Evolutionary conservation across 176 grass and related monocot genomes (phyloP).

Genomic region (Paspalum notatum): DNA sequence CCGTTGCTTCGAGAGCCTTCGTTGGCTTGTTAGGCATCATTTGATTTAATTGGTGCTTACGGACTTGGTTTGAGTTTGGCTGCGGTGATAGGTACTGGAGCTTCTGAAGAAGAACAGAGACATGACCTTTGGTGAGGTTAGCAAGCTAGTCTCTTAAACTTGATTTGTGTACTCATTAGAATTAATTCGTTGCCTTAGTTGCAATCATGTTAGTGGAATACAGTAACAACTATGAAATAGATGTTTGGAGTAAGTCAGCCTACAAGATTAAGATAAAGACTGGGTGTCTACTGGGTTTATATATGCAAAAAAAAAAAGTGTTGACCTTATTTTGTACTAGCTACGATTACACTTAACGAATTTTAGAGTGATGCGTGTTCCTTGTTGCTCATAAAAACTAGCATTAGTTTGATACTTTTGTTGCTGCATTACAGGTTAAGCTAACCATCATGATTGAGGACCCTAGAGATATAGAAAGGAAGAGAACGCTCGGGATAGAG

Average conservation of each 20-base stretch:
- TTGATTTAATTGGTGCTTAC: conserved; percentile 3
- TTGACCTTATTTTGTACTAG: not conserved
- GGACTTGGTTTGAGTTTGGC: conserved; percentile 34
- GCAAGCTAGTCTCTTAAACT: not conserved
- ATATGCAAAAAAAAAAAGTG: not conserved
- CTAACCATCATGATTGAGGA: conserved; percentile 98
- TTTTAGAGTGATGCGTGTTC: not conserved
- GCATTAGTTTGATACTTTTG: conserved; percentile 35
- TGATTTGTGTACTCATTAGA: not conserved
- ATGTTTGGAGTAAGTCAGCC: not conserved
- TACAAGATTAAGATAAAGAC: not conserved
- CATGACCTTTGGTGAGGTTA: conserved; percentile 93
- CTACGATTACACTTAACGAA: not conserved
- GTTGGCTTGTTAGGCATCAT: not conserved
- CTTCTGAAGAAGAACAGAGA: conserved; percentile 89
- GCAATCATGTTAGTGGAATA: not conserved
- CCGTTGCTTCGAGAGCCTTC: conserved; percentile 7
- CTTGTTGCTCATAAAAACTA: conserved; percentile 18
- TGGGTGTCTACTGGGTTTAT: not conserved
- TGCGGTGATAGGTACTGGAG: conserved; percentile 60
- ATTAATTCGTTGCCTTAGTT: not conserved
- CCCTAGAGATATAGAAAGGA: conserved; percentile 91
- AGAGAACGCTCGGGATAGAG: conserved; percentile 87
- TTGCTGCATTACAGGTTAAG: conserved; percentile 68
- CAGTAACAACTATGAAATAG: too few species aligned